Base-by-base conservation (phyloP, 1,139 yeast genomes). In the Pichia sp. region DNA sequence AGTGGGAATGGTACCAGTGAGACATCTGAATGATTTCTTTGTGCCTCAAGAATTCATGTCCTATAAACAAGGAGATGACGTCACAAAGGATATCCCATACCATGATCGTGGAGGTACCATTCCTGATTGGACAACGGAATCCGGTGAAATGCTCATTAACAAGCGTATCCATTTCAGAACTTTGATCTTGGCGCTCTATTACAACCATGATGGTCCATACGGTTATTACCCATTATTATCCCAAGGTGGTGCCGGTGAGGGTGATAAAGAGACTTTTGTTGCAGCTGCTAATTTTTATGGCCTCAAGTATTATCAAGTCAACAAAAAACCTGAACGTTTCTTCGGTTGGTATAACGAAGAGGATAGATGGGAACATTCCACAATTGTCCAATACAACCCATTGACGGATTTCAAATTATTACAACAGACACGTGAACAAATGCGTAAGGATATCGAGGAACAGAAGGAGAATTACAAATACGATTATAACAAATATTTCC, bases 381-480 rank as follows among this genome's bases (percentile, higher is more conserved):
- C 58, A 1, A 78, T 80, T 78, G 80, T 80, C 4, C 88, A 80
- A 53, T 75, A 64, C 42, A 78, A 77, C 51, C 86, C 88, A 0
- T 64, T 67, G 3, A 69, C 66, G 39, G 87, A 80, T 53, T 73
- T 58, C 46, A 55, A 61, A 27, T 41, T 55, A 14, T 49, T 56
- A 21, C 37, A 44, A 25, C 27, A 39, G 8, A 43, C 47, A 5
- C 34, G 47, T 13, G 37, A 41, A 9, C 35, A 32, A 16, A 32
- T 45, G 20, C 37, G 35, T 9, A 33, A 46, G 11, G 44, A 38
- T 22, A 35, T 50, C 26, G 40, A 47, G 17, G 25, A 21, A 4
- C 30, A 44, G 11, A 47, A 42, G 9, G 46, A 47, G 12, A 24
- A 41, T 1, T 52, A 42, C 22, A 35, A 39, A 5, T 53, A 53